A percentile compares a stretch with the other conserved stretches of the same genome.
phyloP scores from a whole-genome alignment of 495 filamentous ascomycete species.

The Penicillium samsonianum region DNA sequence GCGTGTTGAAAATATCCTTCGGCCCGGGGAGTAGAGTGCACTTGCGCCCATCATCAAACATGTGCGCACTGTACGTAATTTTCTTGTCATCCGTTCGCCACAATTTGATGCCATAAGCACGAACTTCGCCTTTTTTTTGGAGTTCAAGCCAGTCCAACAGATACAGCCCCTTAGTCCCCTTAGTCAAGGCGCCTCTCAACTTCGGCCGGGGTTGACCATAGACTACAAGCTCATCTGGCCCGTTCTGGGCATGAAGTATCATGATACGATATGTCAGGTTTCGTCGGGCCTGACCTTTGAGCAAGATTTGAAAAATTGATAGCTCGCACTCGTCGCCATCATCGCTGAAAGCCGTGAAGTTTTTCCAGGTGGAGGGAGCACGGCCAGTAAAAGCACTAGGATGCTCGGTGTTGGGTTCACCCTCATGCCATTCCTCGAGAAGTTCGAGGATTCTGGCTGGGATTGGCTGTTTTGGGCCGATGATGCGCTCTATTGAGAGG shows the following conservation, averaged over 20 bases:
- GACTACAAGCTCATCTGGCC: neutral
- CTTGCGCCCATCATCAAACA: neutral
- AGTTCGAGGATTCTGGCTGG: neutral
- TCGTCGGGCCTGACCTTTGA: neutral
- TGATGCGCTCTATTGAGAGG: neutral
- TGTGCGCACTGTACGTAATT: neutral
- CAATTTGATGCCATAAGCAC: neutral
- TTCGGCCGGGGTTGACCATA: neutral
- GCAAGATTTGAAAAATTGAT: conserved; percentile 6
- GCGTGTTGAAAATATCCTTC: neutral
- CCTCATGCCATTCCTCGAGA: conserved; percentile 1
- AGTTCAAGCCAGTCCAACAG: neutral
- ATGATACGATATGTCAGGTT: neutral
- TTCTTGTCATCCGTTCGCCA: neutral
- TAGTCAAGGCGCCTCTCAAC: neutral
- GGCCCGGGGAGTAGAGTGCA: neutral
- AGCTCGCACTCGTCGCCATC: conserved; percentile 18
- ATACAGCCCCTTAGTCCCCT: neutral
- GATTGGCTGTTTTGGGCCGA: neutral
- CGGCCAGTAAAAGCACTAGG: neutral
- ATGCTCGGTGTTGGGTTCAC: neutral
- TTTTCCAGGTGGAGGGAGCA: neutral
- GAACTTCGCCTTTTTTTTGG: neutral
- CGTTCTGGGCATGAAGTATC: neutral
- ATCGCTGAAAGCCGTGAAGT: conserved; percentile 20